A percentile compares a stretch with the other conserved stretches of the same genome.
phyloP scores from a whole-genome alignment of 2,329 filamentous ascomycete genomes.

The Didymella exigua region DNA sequence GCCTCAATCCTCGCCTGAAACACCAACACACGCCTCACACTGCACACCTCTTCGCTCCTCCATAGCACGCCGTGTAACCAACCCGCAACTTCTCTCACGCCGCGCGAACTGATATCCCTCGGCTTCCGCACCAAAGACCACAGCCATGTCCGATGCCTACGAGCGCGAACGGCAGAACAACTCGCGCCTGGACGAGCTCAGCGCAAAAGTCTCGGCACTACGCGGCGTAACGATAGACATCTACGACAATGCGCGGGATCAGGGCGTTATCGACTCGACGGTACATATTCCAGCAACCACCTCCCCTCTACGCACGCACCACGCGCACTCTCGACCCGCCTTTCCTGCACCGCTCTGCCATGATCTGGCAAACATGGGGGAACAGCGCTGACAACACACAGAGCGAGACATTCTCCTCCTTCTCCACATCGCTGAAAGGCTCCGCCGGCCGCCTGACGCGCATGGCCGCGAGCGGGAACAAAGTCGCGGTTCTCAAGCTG shows the following conservation, averaged over 20 bases:
- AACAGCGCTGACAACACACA: slow-evolving; percentile 41
- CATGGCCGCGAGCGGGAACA: slow-evolving; percentile 91
- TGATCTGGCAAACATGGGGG: not conserved
- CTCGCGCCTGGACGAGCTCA: slow-evolving; percentile 87
- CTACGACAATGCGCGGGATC: slow-evolving; percentile 91
- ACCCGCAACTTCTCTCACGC: not conserved
- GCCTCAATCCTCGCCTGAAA: slow-evolving; percentile 1
- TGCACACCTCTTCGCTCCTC: not conserved
- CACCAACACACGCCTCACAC: not conserved
- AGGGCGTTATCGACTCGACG: slow-evolving; percentile 79
- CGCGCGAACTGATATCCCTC: no score
- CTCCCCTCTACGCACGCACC: not conserved
- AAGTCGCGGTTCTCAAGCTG: slow-evolving; percentile 87
- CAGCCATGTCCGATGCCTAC: slow-evolving; percentile 62
- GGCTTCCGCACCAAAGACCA: not conserved
- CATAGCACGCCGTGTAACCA: not conserved
- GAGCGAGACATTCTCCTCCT: slow-evolving; percentile 89
- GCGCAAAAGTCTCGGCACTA: slow-evolving; percentile 86
- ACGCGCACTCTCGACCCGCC: no score
- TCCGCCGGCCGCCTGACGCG: slow-evolving; percentile 81
- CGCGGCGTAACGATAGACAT: slow-evolving; percentile 96
- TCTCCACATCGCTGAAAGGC: slow-evolving; percentile 81
- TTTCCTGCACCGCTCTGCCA: not conserved
- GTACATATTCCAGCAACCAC: slow-evolving; percentile 58
- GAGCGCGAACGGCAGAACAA: slow-evolving; percentile 83